Base-by-base conservation (phyloP, 192 early-diverging fungal species). In the Mortierella hygrophila region DNA sequence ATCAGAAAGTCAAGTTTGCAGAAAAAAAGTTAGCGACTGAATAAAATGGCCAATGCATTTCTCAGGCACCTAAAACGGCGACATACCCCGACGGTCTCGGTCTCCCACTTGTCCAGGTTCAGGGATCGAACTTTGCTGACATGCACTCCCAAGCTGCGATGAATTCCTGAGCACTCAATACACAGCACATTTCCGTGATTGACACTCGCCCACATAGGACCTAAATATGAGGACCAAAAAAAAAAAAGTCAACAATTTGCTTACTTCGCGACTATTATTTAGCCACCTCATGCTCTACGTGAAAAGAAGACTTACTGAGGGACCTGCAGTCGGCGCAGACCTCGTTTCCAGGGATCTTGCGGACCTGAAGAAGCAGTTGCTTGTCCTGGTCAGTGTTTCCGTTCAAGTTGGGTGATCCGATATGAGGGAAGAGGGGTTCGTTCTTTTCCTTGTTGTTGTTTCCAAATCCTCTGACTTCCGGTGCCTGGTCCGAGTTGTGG, bases 111-210 rank as follows among this genome's bases (percentile, higher is more conserved):
- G 87, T 98, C 97, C 73, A 98, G 88, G 32, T 91, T 92, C 60
- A 98, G 82, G 2, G 96, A 97, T 68, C 96, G 89, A 60, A 97
- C 95, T 88, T 97, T 97, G 78, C 94, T 95, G 20, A 98, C 93
- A 88, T 97, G 97, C 13, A 96, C 94, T 9, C 97, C 97, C 10
- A 98, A 81, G 57, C 97, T 96, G 77, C 97, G 95, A 82, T 98
- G 97, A 55, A 97, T 95, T 35, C 97, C 97, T 38, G 96, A 97
- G 81, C 97, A 98, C 55, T 94, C 94, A 37, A 97, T 98, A 78
- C 96, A 98, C 75, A 98, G 79, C 42, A 96, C 89, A 4, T 92
- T 91, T 42, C 97, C 96, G 57, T 96, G 90, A 71, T 96, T 97
- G 37, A 94, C 95, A 77, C 94, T 93, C 46, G 96, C 95, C 97